Evolutionary conservation across 2,329 filamentous ascomycete genomes (phyloP).

Genomic region (Thermothelomyces thermophilus): DNA sequence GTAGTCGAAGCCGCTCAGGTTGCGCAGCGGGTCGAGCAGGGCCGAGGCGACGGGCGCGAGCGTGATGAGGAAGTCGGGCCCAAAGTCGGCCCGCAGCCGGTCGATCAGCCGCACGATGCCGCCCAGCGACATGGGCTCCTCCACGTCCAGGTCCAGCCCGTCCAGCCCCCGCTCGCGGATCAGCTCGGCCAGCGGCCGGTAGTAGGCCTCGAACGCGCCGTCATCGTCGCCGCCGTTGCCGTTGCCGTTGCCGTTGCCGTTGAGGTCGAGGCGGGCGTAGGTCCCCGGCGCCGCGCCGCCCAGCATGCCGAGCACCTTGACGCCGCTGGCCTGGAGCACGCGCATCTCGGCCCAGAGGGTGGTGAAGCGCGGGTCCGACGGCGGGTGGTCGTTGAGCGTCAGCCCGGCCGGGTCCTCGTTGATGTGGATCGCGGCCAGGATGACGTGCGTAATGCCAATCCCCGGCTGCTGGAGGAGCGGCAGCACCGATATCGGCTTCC

Average conservation of each 20-base stretch:
- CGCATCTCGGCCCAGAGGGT: slow-evolving; percentile 66
- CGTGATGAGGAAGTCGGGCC: slow-evolving; percentile 62
- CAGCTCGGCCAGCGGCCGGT: slow-evolving; percentile 55
- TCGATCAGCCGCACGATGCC: slow-evolving; percentile 60
- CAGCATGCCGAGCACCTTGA: slow-evolving; percentile 75
- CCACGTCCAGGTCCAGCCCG: slow-evolving; percentile 67
- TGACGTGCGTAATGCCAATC: slow-evolving; percentile 59
- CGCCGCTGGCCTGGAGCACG: slow-evolving; percentile 59
- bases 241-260: slow-evolving; percentile 33
- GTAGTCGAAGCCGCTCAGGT: slow-evolving; percentile 72
- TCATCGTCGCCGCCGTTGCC: background rate
- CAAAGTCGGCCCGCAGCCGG: slow-evolving; percentile 59
- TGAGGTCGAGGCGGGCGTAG: slow-evolving; percentile 46
- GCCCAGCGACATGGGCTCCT: slow-evolving; percentile 61
- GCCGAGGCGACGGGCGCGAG: slow-evolving; percentile 72
- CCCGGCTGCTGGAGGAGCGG: slow-evolving; percentile 35
- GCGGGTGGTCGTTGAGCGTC: slow-evolving; percentile 68
- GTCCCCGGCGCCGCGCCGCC: slow-evolving; percentile 70
- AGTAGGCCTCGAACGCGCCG: slow-evolving; percentile 59
- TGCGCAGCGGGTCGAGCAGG: slow-evolving; percentile 53
- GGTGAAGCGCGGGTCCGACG: slow-evolving; percentile 54
- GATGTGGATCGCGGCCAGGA: slow-evolving; percentile 72
- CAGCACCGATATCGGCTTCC: slow-evolving; percentile 34
- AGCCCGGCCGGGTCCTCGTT: slow-evolving; percentile 59
- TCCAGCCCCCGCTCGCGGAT: slow-evolving; percentile 53